These are phyloP conservation scores for Alternaria infectoria DNA, from an alignment of 2,329 filamentous ascomycete species.

Conservation along the genomic window DNA sequence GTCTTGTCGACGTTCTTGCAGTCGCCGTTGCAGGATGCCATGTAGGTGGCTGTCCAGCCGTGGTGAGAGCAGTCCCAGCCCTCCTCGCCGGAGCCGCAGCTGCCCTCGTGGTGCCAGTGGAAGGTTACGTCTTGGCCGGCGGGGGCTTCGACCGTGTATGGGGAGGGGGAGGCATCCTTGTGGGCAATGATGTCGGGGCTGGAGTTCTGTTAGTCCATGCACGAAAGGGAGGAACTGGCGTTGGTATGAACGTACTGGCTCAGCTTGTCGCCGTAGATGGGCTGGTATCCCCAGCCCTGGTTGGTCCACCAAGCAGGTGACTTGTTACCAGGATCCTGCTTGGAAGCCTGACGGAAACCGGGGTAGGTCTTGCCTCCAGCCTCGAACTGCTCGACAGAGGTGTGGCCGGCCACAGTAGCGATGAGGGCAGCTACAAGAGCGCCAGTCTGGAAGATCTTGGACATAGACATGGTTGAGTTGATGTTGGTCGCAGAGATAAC, in stretches of 20 bases:
- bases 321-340: constrained; percentile 31
- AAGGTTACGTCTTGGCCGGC: constrained; percentile 41
- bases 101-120: constrained; percentile 39
- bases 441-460: constrained; percentile 36
- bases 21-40: constrained; percentile 44
- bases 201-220: neutral
- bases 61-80: constrained; percentile 45
- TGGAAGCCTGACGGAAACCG: constrained; percentile 35
- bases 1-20: constrained; percentile 40
- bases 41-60: constrained; percentile 41
- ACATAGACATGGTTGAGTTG: constrained; percentile 21
- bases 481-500: neutral
- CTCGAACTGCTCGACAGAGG: constrained; percentile 34
- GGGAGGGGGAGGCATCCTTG: constrained; percentile 36
- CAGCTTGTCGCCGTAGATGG: constrained; percentile 35
- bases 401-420: constrained; percentile 34
- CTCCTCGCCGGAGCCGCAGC: constrained; percentile 30
- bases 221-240: neutral
- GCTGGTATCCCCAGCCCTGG: constrained; percentile 43
- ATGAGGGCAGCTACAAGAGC: constrained; percentile 37
- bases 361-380: constrained; percentile 37
- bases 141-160: constrained; percentile 35
- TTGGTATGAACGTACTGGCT: constrained; percentile 8
- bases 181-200: constrained; percentile 41
- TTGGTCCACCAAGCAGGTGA: constrained; percentile 44